Conservation (phyloP, 1,139 yeast genomes). For the Torulaspora globosa region DNA sequence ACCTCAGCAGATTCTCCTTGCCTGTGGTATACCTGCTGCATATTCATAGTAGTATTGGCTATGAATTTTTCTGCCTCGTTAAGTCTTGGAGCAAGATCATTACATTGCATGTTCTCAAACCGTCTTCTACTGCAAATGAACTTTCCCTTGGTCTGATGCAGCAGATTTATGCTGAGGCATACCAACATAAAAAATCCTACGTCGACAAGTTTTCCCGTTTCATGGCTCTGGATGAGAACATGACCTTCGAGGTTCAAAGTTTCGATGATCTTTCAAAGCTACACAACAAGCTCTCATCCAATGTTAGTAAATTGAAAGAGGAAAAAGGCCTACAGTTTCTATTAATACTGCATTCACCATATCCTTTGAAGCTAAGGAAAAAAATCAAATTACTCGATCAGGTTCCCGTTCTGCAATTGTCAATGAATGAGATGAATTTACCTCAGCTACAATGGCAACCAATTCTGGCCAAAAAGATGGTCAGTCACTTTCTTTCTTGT, state of each 20-base stretch:
- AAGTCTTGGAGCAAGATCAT: slow-evolving; percentile 60
- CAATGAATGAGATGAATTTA: slow-evolving; percentile 51
- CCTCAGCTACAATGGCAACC: slow-evolving; percentile 90
- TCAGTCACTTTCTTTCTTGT: slow-evolving; percentile 67
- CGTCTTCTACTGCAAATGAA: slow-evolving; percentile 64
- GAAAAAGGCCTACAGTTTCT: slow-evolving; percentile 66
- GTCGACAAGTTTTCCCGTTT: slow-evolving; percentile 44
- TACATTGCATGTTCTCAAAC: slow-evolving; percentile 60
- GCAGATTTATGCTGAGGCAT: slow-evolving; percentile 53
- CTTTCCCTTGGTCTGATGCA: slow-evolving; percentile 51
- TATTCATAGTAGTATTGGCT: slow-evolving; percentile 61
- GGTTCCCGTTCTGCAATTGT: slow-evolving; percentile 64
- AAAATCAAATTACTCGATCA: slow-evolving; percentile 47
- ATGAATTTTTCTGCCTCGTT: slow-evolving; percentile 68
- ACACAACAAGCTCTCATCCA: slow-evolving; percentile 51
- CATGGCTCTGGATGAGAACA: slow-evolving; percentile 49
- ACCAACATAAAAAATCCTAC: slow-evolving; percentile 45
- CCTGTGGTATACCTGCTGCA: slow-evolving; percentile 69
- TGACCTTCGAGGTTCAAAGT: slow-evolving; percentile 51
- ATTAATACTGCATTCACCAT: slow-evolving; percentile 72
- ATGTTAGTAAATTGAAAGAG: slow-evolving; percentile 56
- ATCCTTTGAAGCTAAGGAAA: slow-evolving; percentile 44
- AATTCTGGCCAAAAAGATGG: slow-evolving; percentile 59
- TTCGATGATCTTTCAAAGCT: slow-evolving; percentile 50
- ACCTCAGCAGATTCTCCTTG: slow-evolving; percentile 52